Base-by-base conservation (phyloP, 202 grass and related monocot genomes). In the Setaria viridis region DNA sequence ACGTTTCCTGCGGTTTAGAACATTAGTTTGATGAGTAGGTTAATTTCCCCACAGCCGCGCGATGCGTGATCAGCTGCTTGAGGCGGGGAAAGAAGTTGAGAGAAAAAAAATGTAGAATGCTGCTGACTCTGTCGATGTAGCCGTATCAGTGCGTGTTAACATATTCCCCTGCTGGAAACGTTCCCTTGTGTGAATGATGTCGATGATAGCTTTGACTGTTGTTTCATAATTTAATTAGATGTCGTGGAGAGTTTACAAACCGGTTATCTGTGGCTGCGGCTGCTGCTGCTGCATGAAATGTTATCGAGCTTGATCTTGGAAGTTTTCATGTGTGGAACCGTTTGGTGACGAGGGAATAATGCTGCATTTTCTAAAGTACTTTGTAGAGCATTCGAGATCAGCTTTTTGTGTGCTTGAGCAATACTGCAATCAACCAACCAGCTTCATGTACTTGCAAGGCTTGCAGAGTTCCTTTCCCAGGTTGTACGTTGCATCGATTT, bases 1-100 rank as follows among this genome's bases (percentile, higher is more conserved):
- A 74, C 80, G 63, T 84, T 67, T 87, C 85, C 70, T 80, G 76
- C 69, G 13, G 21, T 57, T 68, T 88, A 91, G 85, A 32, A 48
- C 72, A 43, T 62, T 56, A 67, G 57, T 15, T 37, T 82, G 76
- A 20, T 81, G 76, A 56, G 70, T 74, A 46, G 74, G 32, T 85
- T 50, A 55, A 51, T 74, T 74, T 67, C 68, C 7, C 77, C 11
- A n/a, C 58, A 3, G 32, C 30, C 51, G 54, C 11, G 58, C n/a
- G 3, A 6, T 11, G 46, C 20, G 33, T 80, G 67, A 46, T 46
- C 46, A 73, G 68, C 56, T 34, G 21, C 76, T 15, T 19, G 67
- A 72, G 67, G 66, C 8, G 58, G 68, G 60, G 78, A 64, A 89
- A 32, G 34, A 56, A 77, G 46, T 82, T 17, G 6, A 41, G 39